Evolutionary conservation across 2,329 filamentous ascomycete genomes (phyloP).

Genomic region (Furcasterigmium sp.): DNA sequence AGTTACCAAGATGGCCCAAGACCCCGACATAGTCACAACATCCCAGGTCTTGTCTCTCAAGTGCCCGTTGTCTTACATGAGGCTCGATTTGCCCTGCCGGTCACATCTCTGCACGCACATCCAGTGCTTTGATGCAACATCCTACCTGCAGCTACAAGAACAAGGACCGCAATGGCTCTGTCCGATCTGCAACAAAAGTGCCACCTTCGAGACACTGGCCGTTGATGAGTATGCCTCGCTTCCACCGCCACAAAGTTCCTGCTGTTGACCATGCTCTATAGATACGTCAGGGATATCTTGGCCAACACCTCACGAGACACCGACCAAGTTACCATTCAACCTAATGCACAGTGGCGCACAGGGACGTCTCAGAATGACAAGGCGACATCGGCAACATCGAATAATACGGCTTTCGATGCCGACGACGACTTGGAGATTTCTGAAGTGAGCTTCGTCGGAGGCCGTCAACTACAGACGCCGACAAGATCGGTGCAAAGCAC

Average conservation of each 20-base stretch:
- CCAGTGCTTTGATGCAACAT: slow-evolving; percentile 90
- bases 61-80: slow-evolving; percentile 82
- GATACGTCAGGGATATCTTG: slow-evolving; percentile 85
- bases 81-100: slow-evolving; percentile 75
- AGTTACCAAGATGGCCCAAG: slow-evolving; percentile 79
- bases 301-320: slow-evolving; percentile 62
- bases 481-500: slow-evolving; percentile 26
- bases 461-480: slow-evolving; percentile 30
- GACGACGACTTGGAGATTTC: slow-evolving; percentile 49
- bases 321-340: slow-evolving; percentile 87
- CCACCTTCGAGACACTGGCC: slow-evolving; percentile 75
- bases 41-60: slow-evolving; percentile 87
- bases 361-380: slow-evolving; percentile 27
- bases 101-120: slow-evolving; percentile 79
- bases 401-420: slow-evolving; percentile 20
- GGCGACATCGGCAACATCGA: background rate
- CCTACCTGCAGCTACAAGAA: slow-evolving; percentile 89
- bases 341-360: slow-evolving; percentile 69
- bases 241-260: no score
- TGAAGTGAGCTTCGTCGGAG: slow-evolving; percentile 30
- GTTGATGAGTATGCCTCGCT: slow-evolving; percentile 70
- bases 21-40: slow-evolving; percentile 84
- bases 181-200: slow-evolving; percentile 81
- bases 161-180: slow-evolving; percentile 97
- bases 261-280: slow-evolving; percentile 30